A percentile compares a stretch with the other conserved stretches of the same genome.
These are phyloP conservation scores for Polychytrium aggregatum DNA, from an alignment of 192 early-diverging fungal species.

Conservation along the genomic window DNA sequence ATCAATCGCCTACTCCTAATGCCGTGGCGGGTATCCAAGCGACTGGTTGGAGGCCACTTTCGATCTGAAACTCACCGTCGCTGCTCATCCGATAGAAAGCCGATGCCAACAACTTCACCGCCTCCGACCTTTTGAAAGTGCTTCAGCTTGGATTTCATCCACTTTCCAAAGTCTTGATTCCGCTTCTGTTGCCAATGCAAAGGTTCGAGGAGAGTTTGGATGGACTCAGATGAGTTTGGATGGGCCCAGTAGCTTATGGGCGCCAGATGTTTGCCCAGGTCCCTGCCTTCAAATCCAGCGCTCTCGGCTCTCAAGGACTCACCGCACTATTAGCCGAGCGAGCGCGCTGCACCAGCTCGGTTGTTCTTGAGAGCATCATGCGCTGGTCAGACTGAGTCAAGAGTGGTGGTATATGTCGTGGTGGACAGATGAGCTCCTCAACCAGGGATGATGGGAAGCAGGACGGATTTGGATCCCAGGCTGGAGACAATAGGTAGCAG, in stretches of 20 bases:
- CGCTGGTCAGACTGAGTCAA: slow-evolving; percentile 31
- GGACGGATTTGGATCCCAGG: no score
- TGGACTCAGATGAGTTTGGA: neutral
- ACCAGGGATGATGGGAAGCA: slow-evolving; percentile 24
- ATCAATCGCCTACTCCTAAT: no score
- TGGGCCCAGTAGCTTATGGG: no score
- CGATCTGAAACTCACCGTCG: slow-evolving; percentile 10
- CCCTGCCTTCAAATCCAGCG: neutral
- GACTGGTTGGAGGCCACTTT: no score
- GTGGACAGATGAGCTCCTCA: slow-evolving; percentile 7
- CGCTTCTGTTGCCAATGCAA: slow-evolving; percentile 14
- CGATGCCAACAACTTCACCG: slow-evolving; percentile 23
- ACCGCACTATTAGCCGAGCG: slow-evolving; percentile 12
- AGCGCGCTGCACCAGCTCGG: slow-evolving; percentile 34
- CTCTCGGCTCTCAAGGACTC: slow-evolving; percentile 10
- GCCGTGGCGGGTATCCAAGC: no score
- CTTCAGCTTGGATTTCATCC: slow-evolving; percentile 37
- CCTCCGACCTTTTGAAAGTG: slow-evolving; percentile 29
- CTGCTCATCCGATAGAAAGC: slow-evolving; percentile 33
- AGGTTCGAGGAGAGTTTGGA: neutral
- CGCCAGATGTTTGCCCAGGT: no score
- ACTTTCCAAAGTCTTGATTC: slow-evolving; percentile 41
- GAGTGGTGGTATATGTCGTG: slow-evolving; percentile 23
- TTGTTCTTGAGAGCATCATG: slow-evolving; percentile 40
- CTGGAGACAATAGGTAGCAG: no score